Evolutionary conservation across 2,329 filamentous ascomycete genomes (phyloP).

Genomic region (Colletotrichum sojae): DNA sequence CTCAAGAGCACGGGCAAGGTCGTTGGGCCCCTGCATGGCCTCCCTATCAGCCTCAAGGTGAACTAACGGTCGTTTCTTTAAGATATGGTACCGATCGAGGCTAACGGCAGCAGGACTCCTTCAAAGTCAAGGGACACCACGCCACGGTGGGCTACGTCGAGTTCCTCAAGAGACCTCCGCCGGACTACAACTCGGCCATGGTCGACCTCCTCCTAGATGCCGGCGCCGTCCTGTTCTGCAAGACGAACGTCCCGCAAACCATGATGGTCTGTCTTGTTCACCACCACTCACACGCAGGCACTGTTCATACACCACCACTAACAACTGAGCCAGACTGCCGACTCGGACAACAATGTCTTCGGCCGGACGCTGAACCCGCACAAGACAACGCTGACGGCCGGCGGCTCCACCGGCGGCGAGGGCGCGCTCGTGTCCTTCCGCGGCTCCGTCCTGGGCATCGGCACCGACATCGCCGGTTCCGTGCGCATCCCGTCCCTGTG

Average conservation of each 20-base stretch:
- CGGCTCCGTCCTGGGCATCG: constrained; percentile 58
- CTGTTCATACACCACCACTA: not conserved
- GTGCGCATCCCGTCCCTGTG: constrained; percentile 60
- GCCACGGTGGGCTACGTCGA: constrained; percentile 69
- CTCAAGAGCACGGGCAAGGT: constrained; percentile 55
- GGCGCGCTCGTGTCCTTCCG: constrained; percentile 57
- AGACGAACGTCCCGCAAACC: constrained; percentile 78
- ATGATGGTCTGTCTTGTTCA: constrained; percentile 53
- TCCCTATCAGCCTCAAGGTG: constrained; percentile 61
- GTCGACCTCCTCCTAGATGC: constrained; percentile 70
- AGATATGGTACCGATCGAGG: constrained; percentile 39
- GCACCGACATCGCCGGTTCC: constrained; percentile 60
- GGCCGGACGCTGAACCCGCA: constrained; percentile 71
- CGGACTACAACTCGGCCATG: constrained; percentile 65
- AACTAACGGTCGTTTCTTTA: not conserved
- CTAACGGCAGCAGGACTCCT: constrained; percentile 68
- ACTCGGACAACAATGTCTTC: constrained; percentile 67
- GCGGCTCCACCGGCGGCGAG: constrained; percentile 75
- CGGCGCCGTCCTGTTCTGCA: constrained; percentile 78
- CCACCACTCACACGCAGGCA: too few species aligned
- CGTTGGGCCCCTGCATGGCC: constrained; percentile 73
- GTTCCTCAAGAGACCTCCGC: constrained; percentile 67
- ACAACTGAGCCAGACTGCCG: constrained; percentile 64
- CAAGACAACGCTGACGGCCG: constrained; percentile 71
- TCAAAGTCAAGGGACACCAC: constrained; percentile 67